Evolutionary conservation across 1,284 basidiomycete genomes (phyloP), one percentile per base, ranked within the genome.

Genomic region (Phlebopus sp.): DNA sequence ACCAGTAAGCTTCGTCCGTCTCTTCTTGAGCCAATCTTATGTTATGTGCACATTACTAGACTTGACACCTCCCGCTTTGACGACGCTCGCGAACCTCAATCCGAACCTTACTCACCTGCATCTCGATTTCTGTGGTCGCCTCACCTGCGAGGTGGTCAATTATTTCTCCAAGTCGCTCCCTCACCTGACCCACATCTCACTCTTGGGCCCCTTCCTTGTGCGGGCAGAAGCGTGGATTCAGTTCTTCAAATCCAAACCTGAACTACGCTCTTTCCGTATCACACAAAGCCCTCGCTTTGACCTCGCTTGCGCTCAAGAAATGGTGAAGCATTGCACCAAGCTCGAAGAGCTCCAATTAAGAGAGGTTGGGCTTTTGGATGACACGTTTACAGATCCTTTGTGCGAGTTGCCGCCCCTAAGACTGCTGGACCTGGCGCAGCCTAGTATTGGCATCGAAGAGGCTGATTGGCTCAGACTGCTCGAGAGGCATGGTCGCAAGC

Each of bases 231-330:
- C 80, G 0, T 98, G 96, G 94, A 72, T 80, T 38, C 61, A 71
- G 0, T 93, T 97, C 69, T 83, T 97, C 67, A 67, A 77, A 37
- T 63, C 77, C 1, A 78, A 86, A 39, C 74, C 78, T 2, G 63
- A 71, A 2, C 76, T 97, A 5, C 74, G 82, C 55, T 77, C 77
- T 11, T 90, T 97, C 68, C 74, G 87, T 40, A 84, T 98, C 54
- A 88, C 79, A 0, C 90, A 93, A 62, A 91, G 88, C 52, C 92
- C 94, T 3, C 82, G 94, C 6, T 95, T 99, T 65, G 86, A 96
- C 62, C 60, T 84, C 2, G 77, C 79, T 8, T 91, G 87, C 59
- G 71, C 90, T 48, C 62, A 79, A 21, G 65, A 77, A 3, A 78
- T 98, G 34, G 80, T 86, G 14, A 58, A 75, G 21, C 66, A 75